Conservation (phyloP, 1,284 basidiomycete species). For the Cystobasidium slooffiae region DNA sequence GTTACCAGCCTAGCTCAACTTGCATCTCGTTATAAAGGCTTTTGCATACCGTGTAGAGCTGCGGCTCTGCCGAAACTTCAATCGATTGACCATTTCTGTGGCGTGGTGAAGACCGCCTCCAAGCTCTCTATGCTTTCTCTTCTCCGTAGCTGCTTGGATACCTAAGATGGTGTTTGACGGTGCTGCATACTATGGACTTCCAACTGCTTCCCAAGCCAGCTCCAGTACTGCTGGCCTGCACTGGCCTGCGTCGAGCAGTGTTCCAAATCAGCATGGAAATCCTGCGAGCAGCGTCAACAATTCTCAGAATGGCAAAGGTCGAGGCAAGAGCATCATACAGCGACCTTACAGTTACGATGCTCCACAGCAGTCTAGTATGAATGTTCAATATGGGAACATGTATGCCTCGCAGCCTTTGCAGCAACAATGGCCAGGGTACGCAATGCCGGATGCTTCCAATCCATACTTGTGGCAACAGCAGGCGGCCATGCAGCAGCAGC, state of each 20-base stretch:
- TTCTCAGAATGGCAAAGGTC: background rate
- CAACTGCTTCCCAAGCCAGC: constrained; percentile 13
- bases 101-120: background rate
- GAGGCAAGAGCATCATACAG: constrained; percentile 16
- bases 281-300: background rate
- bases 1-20: too few relatives aligned
- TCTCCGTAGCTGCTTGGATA: background rate
- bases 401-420: background rate
- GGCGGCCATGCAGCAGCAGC: background rate
- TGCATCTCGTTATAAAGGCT: too few relatives aligned
- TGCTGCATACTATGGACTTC: constrained; percentile 33
- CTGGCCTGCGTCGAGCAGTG: background rate
- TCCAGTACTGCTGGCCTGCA: background rate
- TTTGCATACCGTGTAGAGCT: too few relatives aligned
- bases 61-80: too few relatives aligned
- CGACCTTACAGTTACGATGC: constrained; percentile 18
- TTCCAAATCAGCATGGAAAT: constrained; percentile 1
- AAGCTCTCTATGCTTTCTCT: background rate
- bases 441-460: background rate
- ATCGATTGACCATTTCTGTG: background rate
- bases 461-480: constrained; percentile 6
- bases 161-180: constrained; percentile 31
- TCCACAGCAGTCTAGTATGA: background rate
- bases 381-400: background rate
- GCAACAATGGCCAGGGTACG: background rate